Conservation (phyloP, 2,329 filamentous ascomycete genomes). For the Nectriaceae sp. region DNA sequence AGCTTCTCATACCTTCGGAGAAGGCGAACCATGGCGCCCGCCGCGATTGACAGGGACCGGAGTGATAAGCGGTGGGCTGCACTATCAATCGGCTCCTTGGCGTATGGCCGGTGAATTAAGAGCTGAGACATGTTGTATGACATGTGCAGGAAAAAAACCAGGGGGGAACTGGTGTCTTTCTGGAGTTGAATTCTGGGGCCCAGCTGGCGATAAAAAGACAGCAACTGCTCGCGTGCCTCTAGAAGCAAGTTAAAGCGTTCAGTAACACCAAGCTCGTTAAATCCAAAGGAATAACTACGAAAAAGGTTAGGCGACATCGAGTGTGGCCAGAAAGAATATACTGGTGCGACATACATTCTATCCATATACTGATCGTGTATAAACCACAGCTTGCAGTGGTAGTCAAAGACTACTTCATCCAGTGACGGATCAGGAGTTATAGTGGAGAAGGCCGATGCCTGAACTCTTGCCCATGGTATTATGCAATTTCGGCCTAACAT, state of each 20-base stretch:
- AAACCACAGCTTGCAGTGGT: conserved; percentile 3
- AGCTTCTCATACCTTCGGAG: conserved; percentile 1
- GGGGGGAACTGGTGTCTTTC: background rate
- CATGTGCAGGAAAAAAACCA: conserved; percentile 2
- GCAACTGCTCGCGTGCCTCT: background rate
- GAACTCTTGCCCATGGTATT: conserved; percentile 4
- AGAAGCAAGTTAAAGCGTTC: background rate
- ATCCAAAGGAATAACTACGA: conserved; percentile 3
- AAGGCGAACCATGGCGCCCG: background rate
- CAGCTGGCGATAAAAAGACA: conserved; percentile 1
- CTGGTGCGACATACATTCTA: background rate
- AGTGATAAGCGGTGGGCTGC: background rate
- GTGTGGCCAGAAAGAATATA: background rate
- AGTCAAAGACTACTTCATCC: background rate
- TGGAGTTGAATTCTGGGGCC: background rate
- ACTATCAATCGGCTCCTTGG: background rate
- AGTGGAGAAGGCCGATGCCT: background rate
- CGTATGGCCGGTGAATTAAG: conserved; percentile 3
- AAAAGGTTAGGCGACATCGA: background rate
- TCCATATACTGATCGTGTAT: conserved; percentile 8
- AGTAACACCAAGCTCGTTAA: background rate
- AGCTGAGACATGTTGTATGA: conserved; percentile 4
- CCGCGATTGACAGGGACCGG: background rate
- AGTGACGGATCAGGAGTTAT: background rate
- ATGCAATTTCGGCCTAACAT: conserved; percentile 5